Conservation (phyloP, 1,139 yeast genomes). For the Pichia sp. region DNA sequence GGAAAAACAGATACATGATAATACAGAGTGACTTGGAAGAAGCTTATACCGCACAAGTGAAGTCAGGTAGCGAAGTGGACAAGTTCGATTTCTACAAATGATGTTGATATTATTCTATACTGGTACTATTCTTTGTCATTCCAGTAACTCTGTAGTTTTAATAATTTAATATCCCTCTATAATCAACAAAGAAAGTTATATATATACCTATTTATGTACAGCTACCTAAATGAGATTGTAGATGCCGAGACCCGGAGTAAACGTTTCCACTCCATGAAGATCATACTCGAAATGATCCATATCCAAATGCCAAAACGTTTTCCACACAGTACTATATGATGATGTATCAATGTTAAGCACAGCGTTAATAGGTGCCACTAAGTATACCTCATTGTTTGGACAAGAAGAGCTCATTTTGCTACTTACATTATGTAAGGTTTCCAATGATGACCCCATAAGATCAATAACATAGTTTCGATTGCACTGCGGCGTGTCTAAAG, state of each 20-base stretch:
- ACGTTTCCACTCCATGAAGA: constrained; percentile 36
- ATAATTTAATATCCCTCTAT: background rate
- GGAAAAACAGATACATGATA: constrained; percentile 95
- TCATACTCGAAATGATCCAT: constrained; percentile 62
- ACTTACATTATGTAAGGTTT: constrained; percentile 27
- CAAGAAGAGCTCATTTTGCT: constrained; percentile 13
- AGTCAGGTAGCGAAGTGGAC: constrained; percentile 91
- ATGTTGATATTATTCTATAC: background rate
- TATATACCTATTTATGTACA: background rate
- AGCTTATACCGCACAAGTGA: constrained; percentile 95
- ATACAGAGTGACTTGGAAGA: constrained; percentile 94
- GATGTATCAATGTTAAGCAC: constrained; percentile 16
- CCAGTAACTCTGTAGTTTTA: background rate
- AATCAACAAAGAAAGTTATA: background rate
- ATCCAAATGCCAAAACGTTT: constrained; percentile 50
- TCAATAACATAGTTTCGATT: constrained; percentile 35
- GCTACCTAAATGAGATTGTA: constrained; percentile 36
- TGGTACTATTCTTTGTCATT: background rate
- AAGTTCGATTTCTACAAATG: constrained; percentile 96
- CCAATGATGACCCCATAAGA: constrained; percentile 51
- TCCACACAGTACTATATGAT: constrained; percentile 36
- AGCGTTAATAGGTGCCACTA: constrained; percentile 29
- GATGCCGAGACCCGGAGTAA: constrained; percentile 58
- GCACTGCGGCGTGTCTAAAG: background rate
- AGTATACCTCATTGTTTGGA: constrained; percentile 5